Base-by-base conservation (phyloP, 352 stramenopile species). In the Phytophthora meadii region DNA sequence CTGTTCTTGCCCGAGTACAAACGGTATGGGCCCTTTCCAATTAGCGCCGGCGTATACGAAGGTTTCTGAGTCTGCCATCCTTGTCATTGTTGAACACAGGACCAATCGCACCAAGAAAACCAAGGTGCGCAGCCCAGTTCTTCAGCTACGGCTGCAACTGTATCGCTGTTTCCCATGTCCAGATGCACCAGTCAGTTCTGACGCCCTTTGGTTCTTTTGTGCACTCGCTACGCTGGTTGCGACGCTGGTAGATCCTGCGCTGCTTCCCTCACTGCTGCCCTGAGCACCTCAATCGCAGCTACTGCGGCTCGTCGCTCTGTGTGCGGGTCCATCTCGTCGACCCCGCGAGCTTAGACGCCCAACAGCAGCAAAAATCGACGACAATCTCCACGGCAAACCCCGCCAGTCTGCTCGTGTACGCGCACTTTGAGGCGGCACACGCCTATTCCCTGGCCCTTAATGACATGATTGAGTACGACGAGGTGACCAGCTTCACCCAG, bases 231-330 rank as follows among this genome's bases (percentile, higher is more conserved):
- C 36, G n/a, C 30, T 42, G 5, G 45, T 39, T 19, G 9, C 14
- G 15, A 11, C 11, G 37, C 25, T 4, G 9, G 1, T 25, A 88
- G 80, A 90, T 90, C 70, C 41, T 90, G 52, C 78, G 82, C 32
- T 91, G 80, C 68, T 92, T 92, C 56, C 81, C 83, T 17, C 81
- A 92, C 55, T 92, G 83, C 65, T 92, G 81, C 34, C 82, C 83
- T 0, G 56, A 81, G 45, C 83, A 92, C 48, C 55, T 92, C 45
- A 78, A 84, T 40, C 77, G 81, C 27, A 92, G 83, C 65, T 92
- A 92, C 64, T 92, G 83, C 60, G 83, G 83, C 24, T 71, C 83
- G 30, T 61, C 79, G 3, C 58, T 92, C 36, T 68, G 77, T 37
- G 72, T 88, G 19, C 61, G 65, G 17, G 74, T 92, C 24, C 44